Base-by-base conservation (phyloP, 805 yeast species). In the Zygosaccharomyces pseudorouxii region DNA sequence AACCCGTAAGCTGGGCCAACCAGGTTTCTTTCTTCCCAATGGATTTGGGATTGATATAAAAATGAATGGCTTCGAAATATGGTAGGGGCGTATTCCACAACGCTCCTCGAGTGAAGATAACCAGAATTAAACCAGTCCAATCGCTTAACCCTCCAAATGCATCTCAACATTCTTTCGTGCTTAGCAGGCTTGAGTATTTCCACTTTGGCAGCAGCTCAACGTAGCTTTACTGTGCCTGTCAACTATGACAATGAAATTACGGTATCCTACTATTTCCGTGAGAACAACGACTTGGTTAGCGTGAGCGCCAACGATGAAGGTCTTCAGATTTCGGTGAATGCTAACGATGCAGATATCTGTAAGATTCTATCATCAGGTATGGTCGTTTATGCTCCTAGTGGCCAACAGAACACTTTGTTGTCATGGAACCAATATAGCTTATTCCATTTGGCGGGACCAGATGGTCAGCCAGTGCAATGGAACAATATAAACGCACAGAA, bases 341-440 rank as follows among this genome's bases (percentile, higher is more conserved):
- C 59, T 18, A 47, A 47, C 35, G 43, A 42, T 5, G 48, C 33
- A n/a, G 40, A 45, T 19, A 50, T 51, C 3, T 60, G 64, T 38
- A 51, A 47, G 27, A 51, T 54, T n/a, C 33, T 60, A 38, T 49
- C 48, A 14, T 54, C 58, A 16, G 64, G 64, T 38, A 59, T 59
- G 62, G 45, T 60, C 22, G 52, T 60, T 4, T 56, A 54, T 45
- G 46, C 53, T 14, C 55, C 48, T 5, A 56, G 53, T 42, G 60
- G 55, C 44, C 45, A 51, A 8, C 31, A 39, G 9, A 50, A 48
- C 43, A 52, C 58, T 4, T 41, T 60, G 53, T 45, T 60, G 27
- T 54, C 63, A 6, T 60, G 64, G 64, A 51, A 56, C 44, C 55
- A 54, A 25, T 51, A 53, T 45, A 54, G 55, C 18, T 62, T 60